Evolutionary conservation across 768 basidiomycete genomes (phyloP).

Genomic region (Boletus tomentosulus): DNA sequence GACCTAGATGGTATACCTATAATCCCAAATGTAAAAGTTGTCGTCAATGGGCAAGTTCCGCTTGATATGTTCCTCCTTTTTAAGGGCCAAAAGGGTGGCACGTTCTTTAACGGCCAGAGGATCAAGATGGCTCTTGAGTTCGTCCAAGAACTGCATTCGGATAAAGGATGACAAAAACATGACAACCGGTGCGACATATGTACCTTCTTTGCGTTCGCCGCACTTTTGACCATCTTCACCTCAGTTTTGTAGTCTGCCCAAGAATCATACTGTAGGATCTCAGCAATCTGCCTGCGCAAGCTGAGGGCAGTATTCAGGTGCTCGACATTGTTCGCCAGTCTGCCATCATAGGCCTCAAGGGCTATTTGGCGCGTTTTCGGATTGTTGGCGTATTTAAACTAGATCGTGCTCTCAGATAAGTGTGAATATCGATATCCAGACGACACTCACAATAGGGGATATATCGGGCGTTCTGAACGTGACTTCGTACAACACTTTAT

Average conservation of each 20-base stretch:
- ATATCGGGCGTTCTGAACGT: slow-evolving; percentile 84
- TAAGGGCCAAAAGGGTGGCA: slow-evolving; percentile 65
- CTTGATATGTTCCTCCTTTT: slow-evolving; percentile 67
- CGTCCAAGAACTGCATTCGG: slow-evolving; percentile 62
- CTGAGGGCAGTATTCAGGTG: slow-evolving; percentile 63
- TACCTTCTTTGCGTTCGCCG: slow-evolving; percentile 55
- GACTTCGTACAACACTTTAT: slow-evolving; percentile 60
- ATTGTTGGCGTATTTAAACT: slow-evolving; percentile 79
- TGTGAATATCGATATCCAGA: background rate
- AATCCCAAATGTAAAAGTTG: slow-evolving; percentile 82
- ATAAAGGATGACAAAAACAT: background rate
- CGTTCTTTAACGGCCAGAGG: slow-evolving; percentile 70
- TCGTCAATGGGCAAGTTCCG: slow-evolving; percentile 61
- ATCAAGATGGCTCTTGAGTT: slow-evolving; percentile 67
- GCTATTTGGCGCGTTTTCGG: slow-evolving; percentile 66
- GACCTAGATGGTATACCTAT: slow-evolving; percentile 42
- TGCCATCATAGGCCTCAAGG: slow-evolving; percentile 62
- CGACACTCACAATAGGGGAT: slow-evolving; percentile 58
- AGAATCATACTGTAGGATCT: slow-evolving; percentile 65
- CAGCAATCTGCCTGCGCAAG: slow-evolving; percentile 66
- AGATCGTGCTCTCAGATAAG: background rate
- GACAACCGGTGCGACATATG: slow-evolving; percentile 6
- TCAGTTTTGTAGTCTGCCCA: slow-evolving; percentile 88
- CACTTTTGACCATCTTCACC: slow-evolving; percentile 80
- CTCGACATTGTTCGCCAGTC: slow-evolving; percentile 66